Evolutionary conservation across 164 flowering plant species (phyloP).

Genomic region (Liquidambar formosana): DNA sequence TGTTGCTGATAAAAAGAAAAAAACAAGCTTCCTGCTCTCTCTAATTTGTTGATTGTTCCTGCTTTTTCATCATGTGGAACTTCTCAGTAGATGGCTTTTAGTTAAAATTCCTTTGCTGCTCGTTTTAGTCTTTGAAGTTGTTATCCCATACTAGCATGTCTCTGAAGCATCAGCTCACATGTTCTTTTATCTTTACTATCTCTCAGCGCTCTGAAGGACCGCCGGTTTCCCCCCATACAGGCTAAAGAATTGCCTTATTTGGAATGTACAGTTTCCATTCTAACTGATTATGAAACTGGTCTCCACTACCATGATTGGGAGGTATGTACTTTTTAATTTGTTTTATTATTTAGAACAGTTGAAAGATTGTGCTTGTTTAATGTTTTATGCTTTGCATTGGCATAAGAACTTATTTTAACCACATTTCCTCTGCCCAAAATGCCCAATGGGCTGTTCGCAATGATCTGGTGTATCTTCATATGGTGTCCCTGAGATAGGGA

Average conservation of each 20-base stretch:
- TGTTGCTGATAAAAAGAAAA: too few species aligned
- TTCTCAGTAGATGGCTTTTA: background rate
- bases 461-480: background rate
- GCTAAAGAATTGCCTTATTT: constrained; percentile 86
- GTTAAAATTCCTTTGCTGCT: background rate
- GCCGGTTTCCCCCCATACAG: constrained; percentile 92
- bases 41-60: background rate
- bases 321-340: constrained; percentile 40
- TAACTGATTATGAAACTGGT: constrained; percentile 85
- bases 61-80: background rate
- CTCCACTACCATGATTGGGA: constrained; percentile 92
- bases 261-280: constrained; percentile 93
- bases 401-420: too few species aligned
- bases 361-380: background rate
- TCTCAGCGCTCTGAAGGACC: constrained; percentile 91
- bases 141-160: background rate
- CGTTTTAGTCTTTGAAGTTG: constrained; percentile 1
- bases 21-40: too few species aligned
- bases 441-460: background rate
- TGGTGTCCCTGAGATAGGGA: background rate
- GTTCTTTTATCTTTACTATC: constrained; percentile 7
- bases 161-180: constrained; percentile 6
- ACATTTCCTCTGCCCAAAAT: too few species aligned
- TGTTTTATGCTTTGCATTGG: background rate
- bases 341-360: background rate